A percentile compares a stretch with the other conserved stretches of the same genome.
Evolutionary conservation across 495 filamentous ascomycete species (phyloP).

Genomic region (Hypomontagnella submonticulosa): DNA sequence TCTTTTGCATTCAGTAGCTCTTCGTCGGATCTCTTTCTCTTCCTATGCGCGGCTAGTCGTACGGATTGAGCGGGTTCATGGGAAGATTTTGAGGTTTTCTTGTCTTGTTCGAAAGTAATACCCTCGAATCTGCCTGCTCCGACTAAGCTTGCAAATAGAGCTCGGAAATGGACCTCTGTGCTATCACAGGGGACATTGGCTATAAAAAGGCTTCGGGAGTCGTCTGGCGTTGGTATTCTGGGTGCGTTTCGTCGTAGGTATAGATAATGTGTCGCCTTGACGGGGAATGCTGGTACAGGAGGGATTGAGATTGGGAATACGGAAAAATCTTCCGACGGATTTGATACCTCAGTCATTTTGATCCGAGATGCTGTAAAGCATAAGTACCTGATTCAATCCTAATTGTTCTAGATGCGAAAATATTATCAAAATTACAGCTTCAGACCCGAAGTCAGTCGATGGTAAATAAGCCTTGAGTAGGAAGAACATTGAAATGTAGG

Average conservation of each 20-base stretch:
- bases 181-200: conserved; percentile 90
- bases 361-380: background rate
- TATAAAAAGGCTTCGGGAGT: conserved; percentile 82
- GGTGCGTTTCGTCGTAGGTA: conserved; percentile 86
- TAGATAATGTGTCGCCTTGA: conserved; percentile 78
- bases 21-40: conserved; percentile 71
- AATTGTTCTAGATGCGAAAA: too few species aligned
- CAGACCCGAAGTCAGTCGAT: too few species aligned
- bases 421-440: too few species aligned
- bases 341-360: conserved; percentile 47
- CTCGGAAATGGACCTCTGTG: conserved; percentile 78
- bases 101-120: conserved; percentile 73
- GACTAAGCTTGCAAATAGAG: conserved; percentile 75
- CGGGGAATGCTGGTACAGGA: conserved; percentile 65
- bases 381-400: too few species aligned
- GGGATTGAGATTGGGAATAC: conserved; percentile 70
- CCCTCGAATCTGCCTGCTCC: conserved; percentile 79
- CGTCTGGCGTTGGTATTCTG: conserved; percentile 75
- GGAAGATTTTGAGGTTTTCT: conserved; percentile 42
- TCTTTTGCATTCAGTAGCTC: conserved; percentile 63
- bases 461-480: background rate
- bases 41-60: conserved; percentile 65
- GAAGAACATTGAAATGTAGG: conserved; percentile 1
- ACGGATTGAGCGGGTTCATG: conserved; percentile 55
- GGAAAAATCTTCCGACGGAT: conserved; percentile 55